Evolutionary conservation across 768 basidiomycete species (phyloP).

Genomic region (Leccinum pellstonianum): DNA sequence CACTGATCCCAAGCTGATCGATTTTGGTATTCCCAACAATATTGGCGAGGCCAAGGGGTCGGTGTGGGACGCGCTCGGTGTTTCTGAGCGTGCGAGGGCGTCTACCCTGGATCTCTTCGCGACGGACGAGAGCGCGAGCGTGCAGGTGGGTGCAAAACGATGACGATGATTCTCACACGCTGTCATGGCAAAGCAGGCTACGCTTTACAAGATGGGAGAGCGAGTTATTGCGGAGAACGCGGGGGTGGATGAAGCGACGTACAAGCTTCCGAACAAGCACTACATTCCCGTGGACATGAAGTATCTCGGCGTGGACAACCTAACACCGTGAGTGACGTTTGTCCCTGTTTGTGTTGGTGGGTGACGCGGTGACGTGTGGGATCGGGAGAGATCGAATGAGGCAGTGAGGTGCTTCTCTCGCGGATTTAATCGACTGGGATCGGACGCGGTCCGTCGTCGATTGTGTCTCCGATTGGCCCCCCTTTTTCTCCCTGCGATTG

Average conservation of each 20-base stretch:
- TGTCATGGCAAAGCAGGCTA: conserved; percentile 56
- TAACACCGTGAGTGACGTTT: conserved; percentile 53
- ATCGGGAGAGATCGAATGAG: conserved; percentile 10
- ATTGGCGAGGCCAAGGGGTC: conserved; percentile 41
- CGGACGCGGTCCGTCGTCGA: not conserved
- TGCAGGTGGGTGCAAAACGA: conserved; percentile 58
- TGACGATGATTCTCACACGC: not conserved
- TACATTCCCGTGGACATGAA: conserved; percentile 87
- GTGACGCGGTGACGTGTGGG: conserved; percentile 20
- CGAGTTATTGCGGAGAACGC: conserved; percentile 66
- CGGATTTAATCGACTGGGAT: not conserved
- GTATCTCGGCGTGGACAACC: conserved; percentile 70
- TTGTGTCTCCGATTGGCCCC: conserved; percentile 13
- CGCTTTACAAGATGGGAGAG: conserved; percentile 86
- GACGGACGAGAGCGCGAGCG: conserved; percentile 84
- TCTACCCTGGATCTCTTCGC: conserved; percentile 83
- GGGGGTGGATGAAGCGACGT: conserved; percentile 58
- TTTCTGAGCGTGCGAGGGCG: conserved; percentile 50
- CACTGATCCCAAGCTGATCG: conserved; percentile 50
- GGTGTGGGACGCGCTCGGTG: conserved; percentile 59
- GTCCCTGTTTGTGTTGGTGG: not conserved
- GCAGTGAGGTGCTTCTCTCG: not conserved
- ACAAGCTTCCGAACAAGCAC: conserved; percentile 90
- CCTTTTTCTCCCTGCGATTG: not conserved
- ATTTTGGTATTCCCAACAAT: conserved; percentile 43